Percentiles rank a stretch among this genome's conserved stretches.
phyloP scores from a whole-genome alignment of 352 stramenopile species.

The Globisporangium paddicum region DNA sequence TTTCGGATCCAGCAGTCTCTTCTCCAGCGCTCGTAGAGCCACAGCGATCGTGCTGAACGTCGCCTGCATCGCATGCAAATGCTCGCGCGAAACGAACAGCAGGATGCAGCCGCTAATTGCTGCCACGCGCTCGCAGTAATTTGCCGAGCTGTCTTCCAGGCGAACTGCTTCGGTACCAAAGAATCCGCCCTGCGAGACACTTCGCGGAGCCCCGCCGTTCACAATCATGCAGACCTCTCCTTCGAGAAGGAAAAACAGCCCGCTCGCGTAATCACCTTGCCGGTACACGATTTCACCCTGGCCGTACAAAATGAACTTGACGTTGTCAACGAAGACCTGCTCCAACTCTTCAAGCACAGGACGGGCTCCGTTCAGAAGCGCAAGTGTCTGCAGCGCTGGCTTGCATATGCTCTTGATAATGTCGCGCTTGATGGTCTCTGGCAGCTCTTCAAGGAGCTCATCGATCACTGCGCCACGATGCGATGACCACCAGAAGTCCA shows the following conservation, averaged over 20 bases:
- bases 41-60: conserved; percentile 28
- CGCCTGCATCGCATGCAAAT: conserved; percentile 32
- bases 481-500: conserved; percentile 74
- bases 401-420: conserved; percentile 62
- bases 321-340: conserved; percentile 52
- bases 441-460: conserved; percentile 50
- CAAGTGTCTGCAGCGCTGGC: conserved; percentile 48
- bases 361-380: conserved; percentile 35
- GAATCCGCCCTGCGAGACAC: conserved; percentile 44
- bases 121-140: conserved; percentile 42
- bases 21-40: conserved; percentile 36
- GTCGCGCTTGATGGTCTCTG: conserved; percentile 50
- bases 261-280: conserved; percentile 49
- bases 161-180: conserved; percentile 43
- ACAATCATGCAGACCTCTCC: conserved; percentile 45
- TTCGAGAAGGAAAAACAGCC: conserved; percentile 54
- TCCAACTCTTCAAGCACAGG: conserved; percentile 47
- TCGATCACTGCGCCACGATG: conserved; percentile 60
- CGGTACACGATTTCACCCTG: conserved; percentile 65
- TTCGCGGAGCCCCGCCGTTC: conserved; percentile 28
- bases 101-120: conserved; percentile 53
- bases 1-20: conserved; percentile 44
- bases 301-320: conserved; percentile 64
- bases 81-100: conserved; percentile 44
- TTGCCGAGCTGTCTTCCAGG: conserved; percentile 26